Conservation (phyloP, 1,284 basidiomycete genomes). For the Marasmius tenuissimus region DNA sequence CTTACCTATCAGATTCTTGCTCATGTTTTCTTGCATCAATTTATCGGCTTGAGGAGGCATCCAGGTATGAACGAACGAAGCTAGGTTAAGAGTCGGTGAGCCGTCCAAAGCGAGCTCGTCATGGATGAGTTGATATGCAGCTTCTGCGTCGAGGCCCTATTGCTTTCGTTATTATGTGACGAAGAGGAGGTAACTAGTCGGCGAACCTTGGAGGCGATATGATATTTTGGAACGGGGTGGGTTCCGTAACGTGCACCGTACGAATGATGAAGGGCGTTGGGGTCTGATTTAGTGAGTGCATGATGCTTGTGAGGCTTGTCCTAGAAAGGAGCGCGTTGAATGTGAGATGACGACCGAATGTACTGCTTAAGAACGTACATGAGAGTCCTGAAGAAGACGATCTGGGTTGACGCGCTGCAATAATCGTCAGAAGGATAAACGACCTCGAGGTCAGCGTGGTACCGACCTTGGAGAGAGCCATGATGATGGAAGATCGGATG, state of each 20-base stretch:
- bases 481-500: constrained; percentile 19
- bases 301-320: constrained; percentile 49
- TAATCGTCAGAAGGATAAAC: constrained; percentile 1
- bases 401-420: constrained; percentile 66
- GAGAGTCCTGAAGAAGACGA: constrained; percentile 53
- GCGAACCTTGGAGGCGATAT: constrained; percentile 54
- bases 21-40: constrained; percentile 82
- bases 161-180: constrained; percentile 2
- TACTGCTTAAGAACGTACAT: constrained; percentile 32
- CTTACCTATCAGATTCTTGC: constrained; percentile 88
- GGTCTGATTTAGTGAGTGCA: constrained; percentile 33
- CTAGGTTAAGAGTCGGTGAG: constrained; percentile 78
- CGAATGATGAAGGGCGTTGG: constrained; percentile 36
- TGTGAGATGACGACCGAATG: neutral
- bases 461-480: constrained; percentile 55
- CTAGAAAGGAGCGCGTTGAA: constrained; percentile 23
- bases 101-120: constrained; percentile 86
- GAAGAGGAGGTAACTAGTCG: neutral
- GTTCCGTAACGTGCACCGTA: constrained; percentile 71
- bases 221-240: constrained; percentile 64
- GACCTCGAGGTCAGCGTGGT: neutral
- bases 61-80: constrained; percentile 78
- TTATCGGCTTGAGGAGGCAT: constrained; percentile 60
- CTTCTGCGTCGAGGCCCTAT: constrained; percentile 54
- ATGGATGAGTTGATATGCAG: constrained; percentile 81